These are phyloP conservation scores for Petrea volubilis DNA, from an alignment of 257 asterid genomes.

Conservation along the genomic window DNA sequence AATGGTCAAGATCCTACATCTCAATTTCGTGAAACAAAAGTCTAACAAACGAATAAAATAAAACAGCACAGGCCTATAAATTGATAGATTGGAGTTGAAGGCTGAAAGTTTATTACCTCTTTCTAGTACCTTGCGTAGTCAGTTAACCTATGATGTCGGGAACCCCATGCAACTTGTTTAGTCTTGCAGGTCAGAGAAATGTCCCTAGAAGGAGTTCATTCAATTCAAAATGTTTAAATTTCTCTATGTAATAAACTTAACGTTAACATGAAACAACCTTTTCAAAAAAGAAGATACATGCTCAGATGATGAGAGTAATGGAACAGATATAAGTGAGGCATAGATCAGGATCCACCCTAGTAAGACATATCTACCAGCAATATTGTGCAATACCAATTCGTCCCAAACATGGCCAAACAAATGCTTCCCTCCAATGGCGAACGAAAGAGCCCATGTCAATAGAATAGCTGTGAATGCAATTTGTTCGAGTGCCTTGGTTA, in stretches of 20 bases:
- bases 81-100: slow-evolving; percentile 2
- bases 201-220: neutral
- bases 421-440: too few relatives aligned
- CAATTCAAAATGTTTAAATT: neutral
- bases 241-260: neutral
- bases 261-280: neutral
- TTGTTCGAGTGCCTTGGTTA: neutral
- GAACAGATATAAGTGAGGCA: neutral
- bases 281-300: neutral
- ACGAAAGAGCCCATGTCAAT: too few relatives aligned
- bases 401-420: too few relatives aligned
- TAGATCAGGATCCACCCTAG: slow-evolving; percentile 21
- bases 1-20: neutral
- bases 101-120: neutral
- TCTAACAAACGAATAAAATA: neutral
- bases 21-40: neutral
- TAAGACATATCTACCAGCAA: slow-evolving; percentile 11
- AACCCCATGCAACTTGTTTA: neutral
- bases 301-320: neutral
- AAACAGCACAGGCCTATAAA: neutral
- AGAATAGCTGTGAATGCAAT: too few relatives aligned
- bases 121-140: neutral
- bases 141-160: neutral
- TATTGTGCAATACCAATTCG: too few relatives aligned
- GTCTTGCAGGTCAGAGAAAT: neutral